phyloP scores from a whole-genome alignment of 2,329 filamentous ascomycete genomes.

The Beauveria asiatica region DNA sequence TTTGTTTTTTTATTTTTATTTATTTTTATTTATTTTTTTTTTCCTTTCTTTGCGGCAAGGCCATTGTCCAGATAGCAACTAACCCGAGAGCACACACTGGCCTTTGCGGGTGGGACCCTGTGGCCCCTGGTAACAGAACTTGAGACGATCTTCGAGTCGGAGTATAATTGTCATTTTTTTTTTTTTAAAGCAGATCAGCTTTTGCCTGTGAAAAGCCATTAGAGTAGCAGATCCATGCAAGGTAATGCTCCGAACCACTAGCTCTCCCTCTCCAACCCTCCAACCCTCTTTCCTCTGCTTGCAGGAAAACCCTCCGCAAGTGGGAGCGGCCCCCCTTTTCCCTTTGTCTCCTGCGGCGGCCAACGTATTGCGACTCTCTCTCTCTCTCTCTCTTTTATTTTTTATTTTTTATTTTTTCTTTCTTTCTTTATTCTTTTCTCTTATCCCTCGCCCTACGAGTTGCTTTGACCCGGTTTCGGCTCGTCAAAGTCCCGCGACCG shows the following conservation, averaged over 20 bases:
- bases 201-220: conserved; percentile 34
- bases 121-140: conserved; percentile 13
- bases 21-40: too few species aligned
- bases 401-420: too few species aligned
- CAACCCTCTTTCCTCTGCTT: background rate
- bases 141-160: conserved; percentile 23
- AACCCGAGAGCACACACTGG: background rate
- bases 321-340: background rate
- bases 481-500: too few species aligned
- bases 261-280: background rate
- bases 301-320: background rate
- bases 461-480: too few species aligned
- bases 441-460: too few species aligned
- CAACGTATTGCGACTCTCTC: too few species aligned
- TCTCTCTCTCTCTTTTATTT: too few species aligned
- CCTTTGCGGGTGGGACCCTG: background rate
- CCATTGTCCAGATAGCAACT: background rate
- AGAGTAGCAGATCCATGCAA: conserved; percentile 33
- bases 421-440: too few species aligned
- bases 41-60: background rate
- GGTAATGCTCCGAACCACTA: conserved; percentile 9
- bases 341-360: background rate
- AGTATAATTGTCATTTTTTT: conserved; percentile 8
- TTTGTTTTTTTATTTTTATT: too few species aligned
- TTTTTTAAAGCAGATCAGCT: conserved; percentile 19